A percentile compares a stretch with the other conserved stretches of the same genome.
phyloP scores from a whole-genome alignment of 2,329 filamentous ascomycete species.

The Penicillium expansum region DNA sequence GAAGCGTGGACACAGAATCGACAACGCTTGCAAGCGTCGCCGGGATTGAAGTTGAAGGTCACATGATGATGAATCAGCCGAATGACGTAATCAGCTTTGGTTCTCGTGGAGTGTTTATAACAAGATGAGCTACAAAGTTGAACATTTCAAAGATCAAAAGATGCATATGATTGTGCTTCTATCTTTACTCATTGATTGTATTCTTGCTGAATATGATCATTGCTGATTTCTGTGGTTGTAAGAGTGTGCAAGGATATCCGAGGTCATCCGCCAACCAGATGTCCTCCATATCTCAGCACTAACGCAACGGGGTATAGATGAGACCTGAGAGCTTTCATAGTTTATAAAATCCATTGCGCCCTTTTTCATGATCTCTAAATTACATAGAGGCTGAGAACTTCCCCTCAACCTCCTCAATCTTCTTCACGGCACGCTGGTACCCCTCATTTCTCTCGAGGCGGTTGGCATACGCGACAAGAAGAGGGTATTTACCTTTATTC shows the following conservation, averaged over 20 bases:
- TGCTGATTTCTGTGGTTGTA: not conserved
- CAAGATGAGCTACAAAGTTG: not conserved
- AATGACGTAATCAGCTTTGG: conserved; percentile 6
- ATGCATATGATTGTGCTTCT: not conserved
- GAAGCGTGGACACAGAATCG: conserved; percentile 16
- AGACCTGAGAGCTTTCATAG: not conserved
- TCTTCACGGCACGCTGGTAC: conserved; percentile 41
- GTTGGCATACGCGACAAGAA: conserved; percentile 37
- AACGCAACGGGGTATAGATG: not conserved
- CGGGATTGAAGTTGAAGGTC: conserved; percentile 15
- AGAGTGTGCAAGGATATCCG: not conserved
- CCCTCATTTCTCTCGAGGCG: conserved; percentile 37
- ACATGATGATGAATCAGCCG: conserved; percentile 10
- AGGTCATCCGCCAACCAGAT: conserved; percentile 6
- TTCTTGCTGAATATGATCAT: not conserved
- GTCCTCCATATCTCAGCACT: not conserved
- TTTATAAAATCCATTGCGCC: not conserved
- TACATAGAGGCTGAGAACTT: conserved; percentile 33
- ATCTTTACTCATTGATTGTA: not conserved
- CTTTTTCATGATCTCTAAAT: conserved; percentile 14
- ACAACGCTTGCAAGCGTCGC: conserved; percentile 6
- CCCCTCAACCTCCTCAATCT: conserved; percentile 44
- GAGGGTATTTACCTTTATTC: conserved; percentile 38
- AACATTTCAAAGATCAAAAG: not conserved
- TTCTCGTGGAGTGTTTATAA: no score